Conservation (phyloP, 2,329 filamentous ascomycete genomes). For the Byssoonygena ceratinophila region DNA sequence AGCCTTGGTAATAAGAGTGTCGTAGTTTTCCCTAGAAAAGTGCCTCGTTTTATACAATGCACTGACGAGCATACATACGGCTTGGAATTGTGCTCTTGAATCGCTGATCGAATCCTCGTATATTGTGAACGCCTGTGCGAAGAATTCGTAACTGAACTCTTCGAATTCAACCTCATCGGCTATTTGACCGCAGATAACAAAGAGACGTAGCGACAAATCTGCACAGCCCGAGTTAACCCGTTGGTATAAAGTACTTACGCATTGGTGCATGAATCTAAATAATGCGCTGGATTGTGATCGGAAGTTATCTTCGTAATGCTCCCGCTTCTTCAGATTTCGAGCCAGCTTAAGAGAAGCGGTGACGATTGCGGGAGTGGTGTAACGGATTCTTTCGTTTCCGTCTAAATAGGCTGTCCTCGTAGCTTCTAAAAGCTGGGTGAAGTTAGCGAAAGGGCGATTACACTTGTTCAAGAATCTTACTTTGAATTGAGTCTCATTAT, state of each 20-base stretch:
- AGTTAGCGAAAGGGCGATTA: slow-evolving; percentile 17
- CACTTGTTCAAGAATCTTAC: slow-evolving; percentile 25
- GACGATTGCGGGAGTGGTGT: slow-evolving; percentile 84
- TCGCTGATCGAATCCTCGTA: slow-evolving; percentile 96
- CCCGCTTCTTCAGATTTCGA: slow-evolving; percentile 74
- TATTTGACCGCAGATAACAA: slow-evolving; percentile 83
- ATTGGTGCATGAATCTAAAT: slow-evolving; percentile 91
- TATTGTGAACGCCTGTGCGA: slow-evolving; percentile 93
- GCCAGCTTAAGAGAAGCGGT: slow-evolving; percentile 85
- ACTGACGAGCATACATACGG: slow-evolving; percentile 85
- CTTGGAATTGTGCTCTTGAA: slow-evolving; percentile 93
- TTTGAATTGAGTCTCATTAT: slow-evolving; percentile 91
- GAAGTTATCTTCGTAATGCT: slow-evolving; percentile 74
- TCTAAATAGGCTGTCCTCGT: slow-evolving; percentile 77
- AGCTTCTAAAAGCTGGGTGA: slow-evolving; percentile 62
- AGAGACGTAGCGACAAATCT: slow-evolving; percentile 79
- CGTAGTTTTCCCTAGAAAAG: slow-evolving; percentile 95
- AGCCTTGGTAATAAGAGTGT: slow-evolving; percentile 95
- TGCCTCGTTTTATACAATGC: slow-evolving; percentile 79
- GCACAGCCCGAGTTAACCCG: slow-evolving; percentile 72
- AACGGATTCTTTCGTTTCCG: slow-evolving; percentile 90
- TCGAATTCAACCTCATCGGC: slow-evolving; percentile 86
- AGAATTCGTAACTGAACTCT: slow-evolving; percentile 95
- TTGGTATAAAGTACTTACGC: slow-evolving; percentile 75
- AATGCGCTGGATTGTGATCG: slow-evolving; percentile 64